These are phyloP conservation scores for Verruconis gallopava DNA, from an alignment of 2,329 filamentous ascomycete genomes.

Conservation along the genomic window DNA sequence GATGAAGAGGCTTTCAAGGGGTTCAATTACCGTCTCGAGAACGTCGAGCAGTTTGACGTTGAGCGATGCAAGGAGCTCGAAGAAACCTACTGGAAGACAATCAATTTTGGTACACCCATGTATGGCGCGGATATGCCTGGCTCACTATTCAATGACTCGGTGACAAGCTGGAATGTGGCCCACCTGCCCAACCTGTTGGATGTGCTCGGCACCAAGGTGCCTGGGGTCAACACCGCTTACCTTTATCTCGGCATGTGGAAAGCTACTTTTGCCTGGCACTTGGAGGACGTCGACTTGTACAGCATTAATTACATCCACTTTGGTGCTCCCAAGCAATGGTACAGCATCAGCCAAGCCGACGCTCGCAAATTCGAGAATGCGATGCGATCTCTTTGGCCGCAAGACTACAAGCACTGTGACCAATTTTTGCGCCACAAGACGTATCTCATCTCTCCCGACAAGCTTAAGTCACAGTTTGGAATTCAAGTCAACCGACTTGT, in stretches of 20 bases:
- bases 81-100: slow-evolving; percentile 89
- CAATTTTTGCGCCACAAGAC: slow-evolving; percentile 97
- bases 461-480: slow-evolving; percentile 75
- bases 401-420: slow-evolving; percentile 86
- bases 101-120: slow-evolving; percentile 87
- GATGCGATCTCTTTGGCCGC: slow-evolving; percentile 92
- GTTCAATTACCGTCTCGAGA: slow-evolving; percentile 80
- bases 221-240: slow-evolving; percentile 95
- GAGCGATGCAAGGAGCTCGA: slow-evolving; percentile 93
- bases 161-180: slow-evolving; percentile 82
- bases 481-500: slow-evolving; percentile 95
- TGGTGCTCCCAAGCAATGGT: slow-evolving; percentile 97
- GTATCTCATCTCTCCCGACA: slow-evolving; percentile 84
- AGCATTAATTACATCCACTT: slow-evolving; percentile 99
- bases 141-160: slow-evolving; percentile 79
- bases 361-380: slow-evolving; percentile 83
- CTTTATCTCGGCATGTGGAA: slow-evolving; percentile 99
- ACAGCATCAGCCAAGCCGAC: slow-evolving; percentile 94
- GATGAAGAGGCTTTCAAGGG: slow-evolving; percentile 84
- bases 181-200: slow-evolving; percentile 89
- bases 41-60: slow-evolving; percentile 72
- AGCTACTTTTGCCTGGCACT: slow-evolving; percentile 96
- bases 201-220: slow-evolving; percentile 86
- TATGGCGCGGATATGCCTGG: slow-evolving; percentile 96
- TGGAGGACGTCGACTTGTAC: slow-evolving; percentile 97